Conservation (phyloP, 73 alveolate species). For the Paramecium sonneborni region DNA sequence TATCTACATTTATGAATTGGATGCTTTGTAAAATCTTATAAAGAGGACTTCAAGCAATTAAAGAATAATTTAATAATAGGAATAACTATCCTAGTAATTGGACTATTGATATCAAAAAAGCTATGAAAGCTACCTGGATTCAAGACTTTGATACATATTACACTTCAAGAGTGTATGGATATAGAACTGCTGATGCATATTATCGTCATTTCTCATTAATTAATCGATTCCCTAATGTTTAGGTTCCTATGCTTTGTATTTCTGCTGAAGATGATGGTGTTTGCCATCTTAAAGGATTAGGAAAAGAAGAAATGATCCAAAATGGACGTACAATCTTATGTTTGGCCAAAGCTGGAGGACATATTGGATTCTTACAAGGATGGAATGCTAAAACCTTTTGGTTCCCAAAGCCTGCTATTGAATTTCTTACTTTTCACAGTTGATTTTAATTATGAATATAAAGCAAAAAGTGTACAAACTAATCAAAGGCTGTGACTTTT, state of each 20-base stretch:
- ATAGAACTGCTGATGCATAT: constrained; percentile 20
- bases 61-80: neutral
- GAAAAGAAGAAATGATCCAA: constrained; percentile 6
- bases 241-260: constrained; percentile 13
- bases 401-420: neutral
- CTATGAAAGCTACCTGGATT: neutral
- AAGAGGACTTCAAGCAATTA: neutral
- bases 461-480: neutral
- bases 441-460: neutral
- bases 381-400: neutral
- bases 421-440: too few species aligned
- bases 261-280: constrained; percentile 32
- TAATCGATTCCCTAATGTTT: neutral
- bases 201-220: constrained; percentile 8
- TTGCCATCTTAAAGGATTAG: neutral
- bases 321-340: constrained; percentile 18
- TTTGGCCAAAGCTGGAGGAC: constrained; percentile 44
- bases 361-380: constrained; percentile 1
- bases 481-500: neutral
- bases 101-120: neutral
- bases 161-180: neutral
- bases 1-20: neutral
- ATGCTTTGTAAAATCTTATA: neutral
- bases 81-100: neutral
- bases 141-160: neutral